Evolutionary conservation across 2,329 filamentous ascomycete species (phyloP), one percentile per base, ranked within the genome.

Genomic region (Fusarium graminum): DNA sequence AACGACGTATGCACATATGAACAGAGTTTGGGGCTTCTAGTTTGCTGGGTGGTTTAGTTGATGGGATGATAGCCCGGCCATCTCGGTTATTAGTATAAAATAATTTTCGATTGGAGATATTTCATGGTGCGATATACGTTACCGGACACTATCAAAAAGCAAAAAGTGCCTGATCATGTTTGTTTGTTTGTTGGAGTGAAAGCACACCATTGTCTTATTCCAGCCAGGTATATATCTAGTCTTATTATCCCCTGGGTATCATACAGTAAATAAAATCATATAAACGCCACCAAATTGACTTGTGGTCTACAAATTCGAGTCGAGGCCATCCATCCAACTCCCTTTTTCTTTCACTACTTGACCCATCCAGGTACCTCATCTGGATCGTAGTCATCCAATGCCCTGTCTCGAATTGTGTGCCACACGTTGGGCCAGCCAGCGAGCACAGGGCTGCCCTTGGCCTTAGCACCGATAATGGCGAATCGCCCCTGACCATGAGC

Each of bases 361-460:
- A 93, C 91, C 92, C 91, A 95, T 1, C 92, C 92, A 0, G 91
- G 90, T 36, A 94, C 89, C 42, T 86, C 85, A 4, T 82, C 78
- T n/a, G 93, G 86, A 56, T 88, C 85, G 38, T 80, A 79, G 1
- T 85, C 83, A 43, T 85, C 83, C 42, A 83, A 83, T 54, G 88
- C 85, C 66, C 86, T 86, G 32, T 85, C 82, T 43, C 81, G 83
- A 16, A 96, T 85, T 1, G 90, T 89, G 56, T 88, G 83, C 84
- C 90, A 93, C 1, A 92, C 87, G 41, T 80, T 81, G 2, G 94
- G 93, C 81, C 94, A 97, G 0, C 92, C 92, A 2, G 90, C 90
- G 32, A 82, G 82, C 19, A 92, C 78, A 0, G 90, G 85, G 25
- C 87, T 85, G 6, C 85, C 86, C 66, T 85, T 86, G 60, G 85